A percentile compares a stretch with the other conserved stretches of the same genome.
Evolutionary conservation across 2,329 filamentous ascomycete genomes (phyloP).

Genomic region (Neofusicoccum sp.): DNA sequence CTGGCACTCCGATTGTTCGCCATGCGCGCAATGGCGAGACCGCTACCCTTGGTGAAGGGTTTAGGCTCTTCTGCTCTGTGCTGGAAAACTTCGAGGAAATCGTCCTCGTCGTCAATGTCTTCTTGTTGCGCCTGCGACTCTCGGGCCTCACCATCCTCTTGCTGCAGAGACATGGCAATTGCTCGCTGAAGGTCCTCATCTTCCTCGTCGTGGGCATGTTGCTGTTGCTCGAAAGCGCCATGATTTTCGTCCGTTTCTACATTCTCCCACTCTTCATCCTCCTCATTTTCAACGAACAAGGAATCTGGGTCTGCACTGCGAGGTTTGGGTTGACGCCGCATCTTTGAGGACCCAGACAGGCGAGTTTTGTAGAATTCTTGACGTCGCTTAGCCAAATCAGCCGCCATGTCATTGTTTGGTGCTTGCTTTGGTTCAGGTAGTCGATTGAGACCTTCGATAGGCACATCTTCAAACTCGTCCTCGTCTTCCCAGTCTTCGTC

Average conservation of each 20-base stretch:
- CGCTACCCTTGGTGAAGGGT: slow-evolving; percentile 46
- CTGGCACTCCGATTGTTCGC: slow-evolving; percentile 72
- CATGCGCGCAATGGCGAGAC: slow-evolving; percentile 66
- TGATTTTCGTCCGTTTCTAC: slow-evolving; percentile 47
- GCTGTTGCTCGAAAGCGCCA: slow-evolving; percentile 56
- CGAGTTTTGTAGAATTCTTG: slow-evolving; percentile 47
- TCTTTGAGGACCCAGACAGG: slow-evolving; percentile 21
- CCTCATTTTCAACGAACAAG: slow-evolving; percentile 32
- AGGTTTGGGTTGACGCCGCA: slow-evolving; percentile 24
- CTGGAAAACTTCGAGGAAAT: slow-evolving; percentile 47
- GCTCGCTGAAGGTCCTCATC: slow-evolving; percentile 77
- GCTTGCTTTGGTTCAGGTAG: slow-evolving; percentile 60
- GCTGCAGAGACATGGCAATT: slow-evolving; percentile 76
- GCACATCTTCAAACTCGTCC: slow-evolving; percentile 87
- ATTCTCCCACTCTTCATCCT: slow-evolving; percentile 42
- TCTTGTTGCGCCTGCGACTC: slow-evolving; percentile 39
- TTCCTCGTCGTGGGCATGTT: slow-evolving; percentile 52
- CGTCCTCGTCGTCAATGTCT: slow-evolving; percentile 44
- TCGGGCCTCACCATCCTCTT: slow-evolving; percentile 50
- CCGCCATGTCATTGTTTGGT: slow-evolving; percentile 36
- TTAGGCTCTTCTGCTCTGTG: slow-evolving; percentile 44
- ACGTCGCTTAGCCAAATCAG: slow-evolving; percentile 44
- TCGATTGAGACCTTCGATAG: slow-evolving; percentile 84
- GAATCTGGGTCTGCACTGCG: slow-evolving; percentile 6
- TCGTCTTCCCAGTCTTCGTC: slow-evolving; percentile 66